A percentile compares a stretch with the other conserved stretches of the same genome.
Evolutionary conservation across 2,329 filamentous ascomycete genomes (phyloP).

Genomic region (Microsporum ferrugineum): DNA sequence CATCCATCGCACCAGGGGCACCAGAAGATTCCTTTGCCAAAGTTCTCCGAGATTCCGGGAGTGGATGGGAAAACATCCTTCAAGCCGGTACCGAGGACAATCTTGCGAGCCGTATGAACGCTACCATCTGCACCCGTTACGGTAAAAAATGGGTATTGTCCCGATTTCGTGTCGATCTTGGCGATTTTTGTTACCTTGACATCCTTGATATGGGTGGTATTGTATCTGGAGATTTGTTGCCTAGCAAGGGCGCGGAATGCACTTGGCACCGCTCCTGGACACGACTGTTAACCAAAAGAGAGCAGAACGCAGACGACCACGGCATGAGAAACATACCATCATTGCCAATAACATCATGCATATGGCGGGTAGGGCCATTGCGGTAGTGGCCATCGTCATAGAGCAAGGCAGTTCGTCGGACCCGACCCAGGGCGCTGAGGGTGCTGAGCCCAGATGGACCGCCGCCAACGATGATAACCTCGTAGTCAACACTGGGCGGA

Average conservation of each 20-base stretch:
- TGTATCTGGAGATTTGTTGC: conserved; percentile 42
- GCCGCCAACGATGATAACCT: conserved; percentile 48
- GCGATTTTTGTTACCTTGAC: conserved; percentile 38
- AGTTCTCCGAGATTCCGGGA: conserved; percentile 45
- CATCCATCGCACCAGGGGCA: conserved; percentile 55
- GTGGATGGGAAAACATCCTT: conserved; percentile 45
- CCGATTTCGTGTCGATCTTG: conserved; percentile 7
- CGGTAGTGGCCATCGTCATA: conserved; percentile 50
- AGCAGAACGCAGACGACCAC: not conserved
- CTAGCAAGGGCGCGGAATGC: conserved; percentile 46
- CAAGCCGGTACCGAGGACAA: conserved; percentile 49
- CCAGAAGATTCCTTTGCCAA: conserved; percentile 51
- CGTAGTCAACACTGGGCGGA: conserved; percentile 29
- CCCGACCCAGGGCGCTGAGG: conserved; percentile 48
- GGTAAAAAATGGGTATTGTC: conserved; percentile 38
- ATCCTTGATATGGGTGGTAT: conserved; percentile 41
- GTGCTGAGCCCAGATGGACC: conserved; percentile 46
- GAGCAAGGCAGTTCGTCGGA: conserved; percentile 44
- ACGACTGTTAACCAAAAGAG: not conserved
- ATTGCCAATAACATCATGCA: conserved; percentile 51
- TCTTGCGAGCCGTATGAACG: conserved; percentile 40
- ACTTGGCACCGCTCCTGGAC: conserved; percentile 42
- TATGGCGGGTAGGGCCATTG: conserved; percentile 45
- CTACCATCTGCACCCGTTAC: conserved; percentile 29
- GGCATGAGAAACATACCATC: conserved; percentile 37